phyloP scores from a whole-genome alignment of 306 rosid species.

The Quercus variabilis region DNA sequence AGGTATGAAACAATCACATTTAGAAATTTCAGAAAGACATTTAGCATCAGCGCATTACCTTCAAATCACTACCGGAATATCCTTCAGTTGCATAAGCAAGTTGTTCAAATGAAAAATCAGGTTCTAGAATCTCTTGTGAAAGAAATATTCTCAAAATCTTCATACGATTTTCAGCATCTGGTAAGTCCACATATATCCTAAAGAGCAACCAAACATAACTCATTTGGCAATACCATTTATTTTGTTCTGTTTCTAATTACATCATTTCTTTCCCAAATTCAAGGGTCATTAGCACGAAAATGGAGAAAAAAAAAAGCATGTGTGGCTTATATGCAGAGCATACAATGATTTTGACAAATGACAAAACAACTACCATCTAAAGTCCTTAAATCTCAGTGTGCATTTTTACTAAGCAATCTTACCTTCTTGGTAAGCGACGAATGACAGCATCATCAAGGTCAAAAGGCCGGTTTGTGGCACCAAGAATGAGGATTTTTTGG shows the following conservation, averaged over 20 bases:
- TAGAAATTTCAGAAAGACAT: not conserved
- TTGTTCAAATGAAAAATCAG: slow-evolving; percentile 63
- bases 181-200: slow-evolving; percentile 94
- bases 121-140: slow-evolving; percentile 65
- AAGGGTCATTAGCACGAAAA: not conserved
- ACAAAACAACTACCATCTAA: not conserved
- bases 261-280: not conserved
- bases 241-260: not conserved
- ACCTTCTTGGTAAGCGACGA: slow-evolving; percentile 99
- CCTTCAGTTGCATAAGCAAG: slow-evolving; percentile 88
- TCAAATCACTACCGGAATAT: slow-evolving; percentile 96
- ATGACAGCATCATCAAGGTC: slow-evolving; percentile 98
- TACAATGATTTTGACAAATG: not conserved
- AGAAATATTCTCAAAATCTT: slow-evolving; percentile 92
- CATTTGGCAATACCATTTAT: slow-evolving; percentile 6
- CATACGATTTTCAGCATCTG: slow-evolving; percentile 82
- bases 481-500: slow-evolving; percentile 91
- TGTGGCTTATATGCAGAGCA: not conserved
- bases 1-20: not conserved
- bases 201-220: slow-evolving; percentile 17
- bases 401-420: slow-evolving; percentile 6
- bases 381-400: not conserved
- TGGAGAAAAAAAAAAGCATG: slow-evolving; percentile 1
- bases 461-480: slow-evolving; percentile 96
- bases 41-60: slow-evolving; percentile 43